Evolutionary conservation across 306 rosid species (phyloP), one percentile per base, ranked within the genome.

Genomic region (Astragalus membranaceus): DNA sequence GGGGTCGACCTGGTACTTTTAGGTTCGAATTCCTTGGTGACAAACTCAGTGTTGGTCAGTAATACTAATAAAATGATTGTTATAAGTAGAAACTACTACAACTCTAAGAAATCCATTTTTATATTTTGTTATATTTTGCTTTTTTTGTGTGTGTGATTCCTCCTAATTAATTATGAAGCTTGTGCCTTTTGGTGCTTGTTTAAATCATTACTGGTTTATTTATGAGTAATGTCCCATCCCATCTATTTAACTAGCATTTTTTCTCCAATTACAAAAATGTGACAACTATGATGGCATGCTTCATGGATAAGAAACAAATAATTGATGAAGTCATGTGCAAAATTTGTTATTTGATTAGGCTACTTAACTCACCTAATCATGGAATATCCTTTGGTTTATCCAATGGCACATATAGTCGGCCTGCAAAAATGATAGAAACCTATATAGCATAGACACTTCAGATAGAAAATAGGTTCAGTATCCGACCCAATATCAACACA

Each of bases 41-140:
- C n/a, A n/a, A n/a, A n/a, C n/a, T n/a, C n/a, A n/a, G n/a, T n/a
- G n/a, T n/a, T n/a, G n/a, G n/a, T n/a, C n/a, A n/a, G n/a, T n/a
- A n/a, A n/a, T n/a, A n/a, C n/a, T 10, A 14, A 16, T 17, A 72
- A 0, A 58, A 50, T 43, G 68, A 67, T 46, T 20, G 77, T 50
- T 75, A 39, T 55, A 56, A 70, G 85, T 79, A 43, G 72, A 73
- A 79, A 72, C 13, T 49, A 48, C 59, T 68, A 61, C n/a, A n/a
- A n/a, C n/a, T n/a, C n/a, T 60, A 76, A 67, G 72, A 52, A 17
- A n/a, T 54, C 80, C 75, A 67, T 81, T 16, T 52, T 75, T 72
- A 49, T 72, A 79, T 48, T 70, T 82, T 81, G 80, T 74, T 70
- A 63, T 30, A 67, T 66, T 67, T 78, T 66, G 66, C 56, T 44